Evolutionary conservation across 768 basidiomycete species (phyloP).

Genomic region (Lactarius deliciosus): DNA sequence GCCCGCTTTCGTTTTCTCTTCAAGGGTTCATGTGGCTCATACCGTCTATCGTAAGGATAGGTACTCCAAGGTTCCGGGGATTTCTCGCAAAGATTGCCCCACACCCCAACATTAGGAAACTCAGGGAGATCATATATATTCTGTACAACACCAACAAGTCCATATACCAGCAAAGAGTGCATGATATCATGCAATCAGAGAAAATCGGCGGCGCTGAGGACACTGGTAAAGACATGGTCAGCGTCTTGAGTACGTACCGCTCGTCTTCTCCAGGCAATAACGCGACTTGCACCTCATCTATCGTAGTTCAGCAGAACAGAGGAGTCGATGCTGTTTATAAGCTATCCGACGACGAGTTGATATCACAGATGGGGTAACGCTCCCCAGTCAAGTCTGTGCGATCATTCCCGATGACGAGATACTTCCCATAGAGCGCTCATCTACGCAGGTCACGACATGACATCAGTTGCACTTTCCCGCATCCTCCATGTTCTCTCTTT

Average conservation of each 20-base stretch:
- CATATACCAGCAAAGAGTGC: conserved; percentile 13
- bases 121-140: conserved; percentile 32
- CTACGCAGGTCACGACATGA: conserved; percentile 31
- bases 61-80: conserved; percentile 29
- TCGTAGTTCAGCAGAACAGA: conserved; percentile 32
- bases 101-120: conserved; percentile 24
- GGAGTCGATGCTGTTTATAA: conserved; percentile 28
- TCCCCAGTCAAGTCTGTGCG: background rate
- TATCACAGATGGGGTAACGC: conserved; percentile 35
- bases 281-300: background rate
- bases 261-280: background rate
- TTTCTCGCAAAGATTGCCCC: conserved; percentile 29
- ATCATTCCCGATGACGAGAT: background rate
- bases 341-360: conserved; percentile 33
- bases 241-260: conserved; percentile 18
- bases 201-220: background rate
- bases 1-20: conserved; percentile 23
- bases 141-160: conserved; percentile 29
- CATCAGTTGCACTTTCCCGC: conserved; percentile 28
- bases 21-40: conserved; percentile 27
- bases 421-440: conserved; percentile 27
- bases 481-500: conserved; percentile 30
- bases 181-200: background rate
- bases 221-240: conserved; percentile 24
- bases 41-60: conserved; percentile 26